These are phyloP conservation scores for Stenogyne calaminthoides DNA, from an alignment of 305 asterid species.

Conservation along the genomic window DNA sequence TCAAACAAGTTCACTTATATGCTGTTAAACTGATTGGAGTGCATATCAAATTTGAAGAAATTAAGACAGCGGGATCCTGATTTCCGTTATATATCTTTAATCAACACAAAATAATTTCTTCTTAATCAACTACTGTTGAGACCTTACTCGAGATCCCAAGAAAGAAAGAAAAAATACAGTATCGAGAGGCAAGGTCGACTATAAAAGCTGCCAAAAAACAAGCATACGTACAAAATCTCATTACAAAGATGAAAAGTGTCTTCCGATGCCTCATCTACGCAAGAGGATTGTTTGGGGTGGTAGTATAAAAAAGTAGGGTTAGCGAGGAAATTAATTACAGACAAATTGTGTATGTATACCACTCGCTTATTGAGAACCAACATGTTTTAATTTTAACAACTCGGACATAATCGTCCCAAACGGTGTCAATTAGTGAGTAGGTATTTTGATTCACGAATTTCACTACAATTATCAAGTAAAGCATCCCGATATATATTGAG, in stretches of 20 bases:
- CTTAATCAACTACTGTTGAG: too few relatives aligned
- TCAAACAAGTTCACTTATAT: too few relatives aligned
- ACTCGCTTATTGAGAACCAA: slow-evolving; percentile 24
- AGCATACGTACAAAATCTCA: slow-evolving; percentile 3
- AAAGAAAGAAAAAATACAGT: too few relatives aligned
- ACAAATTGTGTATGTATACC: slow-evolving; percentile 24
- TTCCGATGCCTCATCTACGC: neutral
- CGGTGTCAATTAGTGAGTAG: slow-evolving; percentile 9
- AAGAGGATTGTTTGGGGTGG: neutral
- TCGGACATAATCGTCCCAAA: slow-evolving; percentile 12
- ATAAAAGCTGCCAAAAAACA: neutral
- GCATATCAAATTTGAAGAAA: too few relatives aligned
- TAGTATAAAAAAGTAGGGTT: neutral
- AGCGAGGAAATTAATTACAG: slow-evolving; percentile 21
- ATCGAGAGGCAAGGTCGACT: too few relatives aligned
- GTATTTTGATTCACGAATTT: slow-evolving; percentile 11
- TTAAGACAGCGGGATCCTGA: too few relatives aligned
- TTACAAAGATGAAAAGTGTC: neutral
- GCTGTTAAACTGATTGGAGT: too few relatives aligned
- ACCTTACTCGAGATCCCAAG: too few relatives aligned
- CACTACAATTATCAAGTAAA: slow-evolving; percentile 30
- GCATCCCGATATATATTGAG: neutral
- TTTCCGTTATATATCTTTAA: too few relatives aligned
- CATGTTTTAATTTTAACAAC: slow-evolving; percentile 10
- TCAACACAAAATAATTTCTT: too few relatives aligned